These are phyloP conservation scores for Ogataea wickerhamii DNA, from an alignment of 805 yeast genomes.

Conservation along the genomic window DNA sequence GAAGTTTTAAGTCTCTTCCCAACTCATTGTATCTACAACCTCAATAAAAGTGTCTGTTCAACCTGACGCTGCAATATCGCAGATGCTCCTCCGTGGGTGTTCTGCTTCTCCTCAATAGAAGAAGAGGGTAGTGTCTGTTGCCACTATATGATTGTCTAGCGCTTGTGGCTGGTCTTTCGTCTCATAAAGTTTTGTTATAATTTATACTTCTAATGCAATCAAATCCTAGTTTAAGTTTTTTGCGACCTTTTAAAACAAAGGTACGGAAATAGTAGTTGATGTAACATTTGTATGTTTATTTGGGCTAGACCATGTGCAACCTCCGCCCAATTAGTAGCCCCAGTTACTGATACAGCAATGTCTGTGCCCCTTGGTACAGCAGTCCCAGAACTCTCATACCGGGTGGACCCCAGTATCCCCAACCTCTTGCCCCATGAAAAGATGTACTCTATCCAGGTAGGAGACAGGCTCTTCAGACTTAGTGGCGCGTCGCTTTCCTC, in stretches of 20 bases:
- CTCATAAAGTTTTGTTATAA: constrained; percentile 4
- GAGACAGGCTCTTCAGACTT: constrained; percentile 54
- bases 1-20: constrained; percentile 66
- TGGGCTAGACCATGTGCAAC: no score
- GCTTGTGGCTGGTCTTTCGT: neutral
- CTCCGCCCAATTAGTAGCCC: no score
- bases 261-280: no score
- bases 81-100: neutral
- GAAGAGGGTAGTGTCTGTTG: neutral
- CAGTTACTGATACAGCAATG: no score
- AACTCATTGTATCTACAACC: neutral
- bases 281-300: no score
- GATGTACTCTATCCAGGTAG: constrained; percentile 69
- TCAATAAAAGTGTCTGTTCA: neutral
- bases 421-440: constrained; percentile 61
- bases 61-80: neutral
- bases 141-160: no score
- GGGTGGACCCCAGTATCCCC: constrained; percentile 42
- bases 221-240: neutral
- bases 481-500: constrained; percentile 84
- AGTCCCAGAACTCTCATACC: constrained; percentile 8
- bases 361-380: neutral
- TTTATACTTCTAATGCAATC: constrained; percentile 5
- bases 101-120: neutral
- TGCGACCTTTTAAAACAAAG: no score